phyloP scores from a whole-genome alignment of 257 asterid genomes.

The Nicotiana obtusifolia region DNA sequence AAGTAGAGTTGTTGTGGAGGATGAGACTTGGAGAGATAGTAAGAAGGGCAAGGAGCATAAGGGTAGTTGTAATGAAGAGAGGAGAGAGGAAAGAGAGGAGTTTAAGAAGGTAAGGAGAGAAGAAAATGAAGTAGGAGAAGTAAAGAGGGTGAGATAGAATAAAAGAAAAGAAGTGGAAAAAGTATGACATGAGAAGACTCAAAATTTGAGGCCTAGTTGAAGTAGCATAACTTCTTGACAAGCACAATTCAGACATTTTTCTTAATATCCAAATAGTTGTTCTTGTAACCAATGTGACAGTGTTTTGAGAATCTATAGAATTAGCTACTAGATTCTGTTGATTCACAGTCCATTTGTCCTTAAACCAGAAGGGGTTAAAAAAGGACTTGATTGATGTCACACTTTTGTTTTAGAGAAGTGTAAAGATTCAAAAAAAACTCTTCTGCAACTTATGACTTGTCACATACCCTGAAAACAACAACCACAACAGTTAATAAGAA shows the following conservation, averaged over 20 bases:
- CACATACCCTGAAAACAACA: background rate
- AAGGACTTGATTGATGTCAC: background rate
- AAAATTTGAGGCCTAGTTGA: conserved; percentile 25
- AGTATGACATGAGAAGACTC: conserved; percentile 35
- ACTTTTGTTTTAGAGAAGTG: background rate
- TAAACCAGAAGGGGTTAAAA: background rate
- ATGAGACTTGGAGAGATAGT: conserved; percentile 21
- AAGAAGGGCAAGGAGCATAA: conserved; percentile 44
- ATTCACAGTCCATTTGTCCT: background rate
- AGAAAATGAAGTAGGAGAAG: conserved; percentile 49
- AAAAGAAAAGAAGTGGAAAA: conserved; percentile 28
- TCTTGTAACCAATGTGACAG: background rate
- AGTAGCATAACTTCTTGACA: background rate
- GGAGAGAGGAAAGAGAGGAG: conserved; percentile 62
- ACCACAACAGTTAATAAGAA: background rate
- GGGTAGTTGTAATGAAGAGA: conserved; percentile 59
- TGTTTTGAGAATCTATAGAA: background rate
- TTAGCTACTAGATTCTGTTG: background rate
- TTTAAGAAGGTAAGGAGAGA: conserved; percentile 50
- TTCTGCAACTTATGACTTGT: background rate
- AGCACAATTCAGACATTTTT: conserved; percentile 46
- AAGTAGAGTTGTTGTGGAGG: background rate
- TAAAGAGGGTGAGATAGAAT: conserved; percentile 59
- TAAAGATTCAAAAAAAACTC: background rate
- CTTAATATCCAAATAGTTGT: background rate